These are phyloP conservation scores for Staphylotrichum longicolle DNA, from an alignment of 495 filamentous ascomycete genomes.

Conservation along the genomic window DNA sequence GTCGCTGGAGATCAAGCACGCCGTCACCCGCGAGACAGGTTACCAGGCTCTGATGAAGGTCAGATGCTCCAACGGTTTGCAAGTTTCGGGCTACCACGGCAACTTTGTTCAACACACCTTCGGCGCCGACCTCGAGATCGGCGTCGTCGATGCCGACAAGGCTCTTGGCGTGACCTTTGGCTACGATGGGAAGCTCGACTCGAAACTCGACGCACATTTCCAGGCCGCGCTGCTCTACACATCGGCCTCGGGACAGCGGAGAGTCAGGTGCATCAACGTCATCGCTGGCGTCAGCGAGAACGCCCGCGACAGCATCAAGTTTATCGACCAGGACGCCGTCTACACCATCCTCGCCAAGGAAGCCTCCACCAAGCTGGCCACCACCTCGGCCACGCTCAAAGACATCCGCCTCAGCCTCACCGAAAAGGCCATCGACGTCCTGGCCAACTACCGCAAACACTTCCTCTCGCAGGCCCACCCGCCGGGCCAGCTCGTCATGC, in stretches of 20 bases:
- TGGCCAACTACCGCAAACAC: conserved; percentile 90
- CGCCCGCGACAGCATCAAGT: conserved; percentile 79
- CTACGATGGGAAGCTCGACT: conserved; percentile 95
- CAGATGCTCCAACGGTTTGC: conserved; percentile 92
- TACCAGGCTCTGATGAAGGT: conserved; percentile 99
- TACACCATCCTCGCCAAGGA: conserved; percentile 87
- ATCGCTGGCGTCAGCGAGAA: conserved; percentile 89
- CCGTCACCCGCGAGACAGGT: conserved; percentile 86
- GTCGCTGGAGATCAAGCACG: conserved; percentile 80
- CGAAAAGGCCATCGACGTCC: conserved; percentile 92
- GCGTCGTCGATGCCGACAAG: conserved; percentile 89
- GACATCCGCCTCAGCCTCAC: conserved; percentile 81
- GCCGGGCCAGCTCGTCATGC: conserved; percentile 89
- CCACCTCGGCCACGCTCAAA: conserved; percentile 72
- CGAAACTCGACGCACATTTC: conserved; percentile 96
- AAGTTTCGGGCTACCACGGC: conserved; percentile 89
- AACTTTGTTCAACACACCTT: conserved; percentile 96
- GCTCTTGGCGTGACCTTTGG: conserved; percentile 88
- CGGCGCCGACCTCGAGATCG: conserved; percentile 93
- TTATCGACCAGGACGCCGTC: conserved; percentile 92
- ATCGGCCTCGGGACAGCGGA: conserved; percentile 80
- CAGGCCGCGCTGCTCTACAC: conserved; percentile 94
- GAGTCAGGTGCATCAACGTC: conserved; percentile 89
- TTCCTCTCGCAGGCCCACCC: conserved; percentile 76
- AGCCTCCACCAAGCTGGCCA: conserved; percentile 70